These are phyloP conservation scores for Hydrangea macrophylla DNA, from an alignment of 148 eudicot genomes.

Conservation along the genomic window DNA sequence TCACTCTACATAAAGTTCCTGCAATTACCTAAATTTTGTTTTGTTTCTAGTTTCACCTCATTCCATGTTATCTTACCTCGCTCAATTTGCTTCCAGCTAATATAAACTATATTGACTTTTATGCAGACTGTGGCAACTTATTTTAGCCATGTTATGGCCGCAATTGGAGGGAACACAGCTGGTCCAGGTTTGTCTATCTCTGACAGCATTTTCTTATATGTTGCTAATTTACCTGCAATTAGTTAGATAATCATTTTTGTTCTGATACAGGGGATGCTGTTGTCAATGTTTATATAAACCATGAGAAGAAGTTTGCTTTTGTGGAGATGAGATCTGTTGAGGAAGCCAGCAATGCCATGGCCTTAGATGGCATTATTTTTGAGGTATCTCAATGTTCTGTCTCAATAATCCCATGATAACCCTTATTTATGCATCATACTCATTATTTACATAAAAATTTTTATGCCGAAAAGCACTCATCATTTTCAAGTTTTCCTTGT, in stretches of 20 bases:
- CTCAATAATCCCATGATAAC: no score
- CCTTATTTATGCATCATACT: no score
- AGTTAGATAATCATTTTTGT: background rate
- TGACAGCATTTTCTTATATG: background rate
- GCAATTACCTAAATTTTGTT: no score
- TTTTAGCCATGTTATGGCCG: slow-evolving; percentile 92
- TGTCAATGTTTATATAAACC: slow-evolving; percentile 88
- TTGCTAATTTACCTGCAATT: background rate
- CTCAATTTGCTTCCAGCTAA: no score
- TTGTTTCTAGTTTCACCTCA: background rate
- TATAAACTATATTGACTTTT: background rate
- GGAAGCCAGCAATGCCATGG: slow-evolving; percentile 91
- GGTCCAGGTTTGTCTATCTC: slow-evolving; percentile 72
- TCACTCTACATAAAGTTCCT: no score
- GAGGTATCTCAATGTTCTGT: slow-evolving; percentile 45
- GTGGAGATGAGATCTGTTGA: slow-evolving; percentile 88
- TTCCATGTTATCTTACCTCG: background rate
- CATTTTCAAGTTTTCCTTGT: no score
- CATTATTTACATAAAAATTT: no score
- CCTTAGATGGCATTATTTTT: slow-evolving; percentile 67
- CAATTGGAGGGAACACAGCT: slow-evolving; percentile 93
- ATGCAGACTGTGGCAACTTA: slow-evolving; percentile 87
- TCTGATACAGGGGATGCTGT: slow-evolving; percentile 80
- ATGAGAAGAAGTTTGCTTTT: slow-evolving; percentile 90
- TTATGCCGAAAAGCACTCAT: no score